Base-by-base conservation (phyloP, 2,329 filamentous ascomycete species). In the Trichoderma sp. region DNA sequence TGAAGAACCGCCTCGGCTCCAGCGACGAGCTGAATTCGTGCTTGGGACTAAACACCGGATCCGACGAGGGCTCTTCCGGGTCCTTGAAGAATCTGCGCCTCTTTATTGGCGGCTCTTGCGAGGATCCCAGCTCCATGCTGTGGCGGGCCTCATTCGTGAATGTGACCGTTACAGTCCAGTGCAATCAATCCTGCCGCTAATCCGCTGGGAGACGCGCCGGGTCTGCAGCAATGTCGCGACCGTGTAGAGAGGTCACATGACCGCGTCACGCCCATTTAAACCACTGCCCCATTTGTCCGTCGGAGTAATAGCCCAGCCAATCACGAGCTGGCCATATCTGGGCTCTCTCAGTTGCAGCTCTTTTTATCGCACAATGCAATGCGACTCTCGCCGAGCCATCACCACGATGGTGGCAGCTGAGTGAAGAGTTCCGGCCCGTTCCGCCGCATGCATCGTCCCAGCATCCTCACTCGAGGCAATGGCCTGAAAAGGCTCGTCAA, bases 31-130 rank as follows among this genome's bases (percentile, higher is more conserved):
- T 76, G 36, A 70, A 68, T 26, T 70, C 71, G 26, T 74, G 71
- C 61, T 75, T 72, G n/a, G 77, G 73, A 26, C 64, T 78, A 18
- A 73, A 73, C n/a, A 73, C 70, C 28, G 76, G 74, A 71, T 77
- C 79, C 12, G 77, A 77, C 5, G 78, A 74, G n/a, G 75, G 65
- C 39, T 82, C 80, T 58, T 78, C 77, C 53, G 77, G 73, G 68
- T 82, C 79, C 63, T 76, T 78, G 66, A 84, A 82, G 74, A 82
- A 81, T 70, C 82, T 80, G 72, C 80, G 77, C 76, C 79, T 83
- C 78, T 88, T 88, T 11, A 77, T 75, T 1, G 86, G 84, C 74
- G 84, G 84, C 61, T 83, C 85, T 64, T 80, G 78, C 26, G 81
- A 81, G 60, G 80, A 77, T 72, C 76, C 75, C 69, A 79, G 76